Evolutionary conservation across 1,284 basidiomycete genomes (phyloP).

Genomic region (Ceratorhiza oryzae-sativae): DNA sequence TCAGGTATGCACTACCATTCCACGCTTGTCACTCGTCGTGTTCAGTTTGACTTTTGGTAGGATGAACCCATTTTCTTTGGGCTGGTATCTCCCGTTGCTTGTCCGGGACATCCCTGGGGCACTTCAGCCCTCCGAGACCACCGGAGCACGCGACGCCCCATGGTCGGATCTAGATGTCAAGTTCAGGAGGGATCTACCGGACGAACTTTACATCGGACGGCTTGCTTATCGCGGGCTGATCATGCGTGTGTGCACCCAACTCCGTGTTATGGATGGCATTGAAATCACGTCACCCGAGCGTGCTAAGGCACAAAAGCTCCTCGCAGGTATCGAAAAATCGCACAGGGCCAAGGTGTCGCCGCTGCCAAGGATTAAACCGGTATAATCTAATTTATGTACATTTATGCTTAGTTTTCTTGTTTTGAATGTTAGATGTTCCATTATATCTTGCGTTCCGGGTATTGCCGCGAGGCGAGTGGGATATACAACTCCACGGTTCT

Average conservation of each 20-base stretch:
- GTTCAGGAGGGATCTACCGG: conserved; percentile 87
- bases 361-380: conserved; percentile 17
- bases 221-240: conserved; percentile 87
- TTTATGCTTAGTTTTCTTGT: conserved; percentile 37
- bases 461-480: neutral
- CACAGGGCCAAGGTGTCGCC: conserved; percentile 21
- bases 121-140: conserved; percentile 62
- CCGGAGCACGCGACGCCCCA: conserved; percentile 43
- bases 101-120: conserved; percentile 71
- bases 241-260: conserved; percentile 71
- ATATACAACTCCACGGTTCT: neutral
- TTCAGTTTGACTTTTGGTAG: conserved; percentile 51
- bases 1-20: conserved; percentile 68
- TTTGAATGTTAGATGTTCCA: conserved; percentile 32
- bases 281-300: conserved; percentile 79
- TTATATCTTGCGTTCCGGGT: neutral
- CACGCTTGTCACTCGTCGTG: conserved; percentile 15
- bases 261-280: conserved; percentile 83
- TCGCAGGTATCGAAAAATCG: conserved; percentile 59
- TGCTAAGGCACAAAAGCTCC: conserved; percentile 74
- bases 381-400: conserved; percentile 38
- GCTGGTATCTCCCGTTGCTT: conserved; percentile 89
- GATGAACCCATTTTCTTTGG: conserved; percentile 95
- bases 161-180: conserved; percentile 83
- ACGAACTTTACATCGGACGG: conserved; percentile 83